phyloP scores from a whole-genome alignment of 805 yeast genomes.

The Cyberlindnera mrakii region DNA sequence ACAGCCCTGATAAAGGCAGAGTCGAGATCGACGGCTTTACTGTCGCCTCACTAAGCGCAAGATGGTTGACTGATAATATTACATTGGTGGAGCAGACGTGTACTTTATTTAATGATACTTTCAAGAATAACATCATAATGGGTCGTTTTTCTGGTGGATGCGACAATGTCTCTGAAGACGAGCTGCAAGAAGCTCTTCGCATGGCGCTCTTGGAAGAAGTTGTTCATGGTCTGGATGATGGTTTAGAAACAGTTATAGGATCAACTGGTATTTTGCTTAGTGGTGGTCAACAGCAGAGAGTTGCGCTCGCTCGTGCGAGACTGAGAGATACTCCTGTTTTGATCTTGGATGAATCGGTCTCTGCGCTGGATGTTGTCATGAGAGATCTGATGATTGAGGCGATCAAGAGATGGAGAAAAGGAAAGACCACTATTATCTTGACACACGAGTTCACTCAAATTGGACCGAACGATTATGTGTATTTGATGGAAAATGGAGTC shows the following conservation, averaged over 20 bases:
- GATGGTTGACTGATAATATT: constrained; percentile 56
- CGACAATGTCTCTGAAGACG: constrained; percentile 18
- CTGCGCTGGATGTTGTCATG: constrained; percentile 64
- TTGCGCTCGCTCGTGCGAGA: constrained; percentile 80
- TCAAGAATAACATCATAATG: constrained; percentile 57
- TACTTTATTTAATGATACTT: constrained; percentile 54
- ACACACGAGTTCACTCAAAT: constrained; percentile 74
- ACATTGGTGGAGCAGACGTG: constrained; percentile 73
- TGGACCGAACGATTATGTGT: constrained; percentile 47
- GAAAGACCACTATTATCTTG: constrained; percentile 70
- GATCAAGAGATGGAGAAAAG: constrained; percentile 54
- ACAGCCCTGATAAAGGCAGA: constrained; percentile 45
- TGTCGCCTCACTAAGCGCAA: constrained; percentile 34
- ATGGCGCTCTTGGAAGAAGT: constrained; percentile 49
- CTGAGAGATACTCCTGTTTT: constrained; percentile 68
- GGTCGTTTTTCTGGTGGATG: constrained; percentile 31
- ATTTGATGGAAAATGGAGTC: constrained; percentile 53
- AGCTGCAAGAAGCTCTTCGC: constrained; percentile 39
- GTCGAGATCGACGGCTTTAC: constrained; percentile 52
- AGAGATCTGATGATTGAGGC: constrained; percentile 40
- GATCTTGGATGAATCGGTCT: constrained; percentile 79
- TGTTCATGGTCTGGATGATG: constrained; percentile 43
- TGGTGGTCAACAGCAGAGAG: constrained; percentile 88
- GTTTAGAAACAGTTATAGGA: constrained; percentile 48
- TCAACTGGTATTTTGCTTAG: constrained; percentile 48